A percentile compares a stretch with the other conserved stretches of the same genome.
These are phyloP conservation scores for Fusarium neocosmosporiellum DNA, from an alignment of 2,329 filamentous ascomycete species.

Conservation along the genomic window DNA sequence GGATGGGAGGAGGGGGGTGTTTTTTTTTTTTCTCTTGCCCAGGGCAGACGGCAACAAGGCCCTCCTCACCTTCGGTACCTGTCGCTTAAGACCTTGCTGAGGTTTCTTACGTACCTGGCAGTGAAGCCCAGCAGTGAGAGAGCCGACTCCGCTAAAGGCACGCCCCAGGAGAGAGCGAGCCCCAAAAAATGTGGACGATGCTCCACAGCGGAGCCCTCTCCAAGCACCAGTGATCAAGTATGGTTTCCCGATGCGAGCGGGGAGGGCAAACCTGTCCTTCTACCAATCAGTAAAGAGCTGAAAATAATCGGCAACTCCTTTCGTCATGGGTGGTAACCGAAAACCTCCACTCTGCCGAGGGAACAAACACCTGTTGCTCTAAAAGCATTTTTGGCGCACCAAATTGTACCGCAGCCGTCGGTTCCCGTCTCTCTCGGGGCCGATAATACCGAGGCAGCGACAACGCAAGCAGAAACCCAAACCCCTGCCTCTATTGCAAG, in stretches of 20 bases:
- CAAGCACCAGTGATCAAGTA: not conserved
- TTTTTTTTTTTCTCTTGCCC: conserved; percentile 40
- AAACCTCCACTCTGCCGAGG: conserved; percentile 47
- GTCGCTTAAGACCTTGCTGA: not conserved
- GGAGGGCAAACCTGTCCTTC: not conserved
- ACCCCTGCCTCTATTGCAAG: not conserved
- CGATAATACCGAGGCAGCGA: not conserved
- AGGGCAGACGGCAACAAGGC: not conserved
- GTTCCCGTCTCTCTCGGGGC: not conserved
- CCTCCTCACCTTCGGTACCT: not conserved
- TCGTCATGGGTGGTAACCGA: conserved; percentile 47
- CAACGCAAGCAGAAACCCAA: not conserved
- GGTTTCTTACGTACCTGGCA: not conserved
- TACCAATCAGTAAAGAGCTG: conserved; percentile 31
- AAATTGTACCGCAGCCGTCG: not conserved
- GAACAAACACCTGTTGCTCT: conserved; percentile 17
- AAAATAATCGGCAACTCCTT: conserved; percentile 47
- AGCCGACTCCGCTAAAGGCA: not conserved
- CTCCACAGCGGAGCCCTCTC: conserved; percentile 14
- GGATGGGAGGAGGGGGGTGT: conserved; percentile 41
- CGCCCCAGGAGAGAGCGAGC: conserved; percentile 19
- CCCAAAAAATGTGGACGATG: conserved; percentile 21
- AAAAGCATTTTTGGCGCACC: conserved; percentile 2
- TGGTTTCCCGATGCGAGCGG: conserved; percentile 14
- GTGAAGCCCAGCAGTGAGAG: not conserved